Conservation (phyloP, 2,329 filamentous ascomycete species). For the Penicillium nordicum region DNA sequence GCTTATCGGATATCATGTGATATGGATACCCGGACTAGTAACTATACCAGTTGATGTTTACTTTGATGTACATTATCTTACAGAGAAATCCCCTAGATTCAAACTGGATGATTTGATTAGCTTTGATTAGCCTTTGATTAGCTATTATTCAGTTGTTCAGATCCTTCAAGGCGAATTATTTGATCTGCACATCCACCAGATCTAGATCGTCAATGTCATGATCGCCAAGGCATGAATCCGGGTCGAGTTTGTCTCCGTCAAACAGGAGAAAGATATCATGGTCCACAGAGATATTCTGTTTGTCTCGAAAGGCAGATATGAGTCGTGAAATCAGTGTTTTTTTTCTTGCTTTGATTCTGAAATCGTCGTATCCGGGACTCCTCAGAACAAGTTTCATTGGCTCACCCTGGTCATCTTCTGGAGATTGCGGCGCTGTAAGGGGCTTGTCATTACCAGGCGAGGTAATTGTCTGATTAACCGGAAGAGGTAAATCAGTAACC, state of each 20-base stretch:
- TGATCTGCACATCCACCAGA: constrained; percentile 69
- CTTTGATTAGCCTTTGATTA: background rate
- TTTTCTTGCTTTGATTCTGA: constrained; percentile 45
- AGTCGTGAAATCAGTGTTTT: constrained; percentile 61
- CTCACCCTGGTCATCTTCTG: constrained; percentile 27
- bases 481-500: constrained; percentile 65
- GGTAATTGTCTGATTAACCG: constrained; percentile 26
- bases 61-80: background rate
- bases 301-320: constrained; percentile 58
- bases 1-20: constrained; percentile 14
- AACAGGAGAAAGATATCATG: constrained; percentile 63
- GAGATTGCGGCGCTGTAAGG: background rate
- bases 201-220: constrained; percentile 73
- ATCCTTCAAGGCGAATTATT: constrained; percentile 29
- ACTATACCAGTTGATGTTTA: background rate
- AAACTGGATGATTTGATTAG: background rate
- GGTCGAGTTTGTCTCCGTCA: constrained; percentile 70
- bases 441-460: background rate
- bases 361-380: constrained; percentile 50
- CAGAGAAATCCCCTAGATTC: no score
- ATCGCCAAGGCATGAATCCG: constrained; percentile 58
- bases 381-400: constrained; percentile 50
- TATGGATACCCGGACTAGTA: background rate
- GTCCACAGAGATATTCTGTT: constrained; percentile 50
- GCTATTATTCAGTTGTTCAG: background rate